These are phyloP conservation scores for Cystodermella granulosa DNA, from an alignment of 1,284 basidiomycete species.

Conservation along the genomic window DNA sequence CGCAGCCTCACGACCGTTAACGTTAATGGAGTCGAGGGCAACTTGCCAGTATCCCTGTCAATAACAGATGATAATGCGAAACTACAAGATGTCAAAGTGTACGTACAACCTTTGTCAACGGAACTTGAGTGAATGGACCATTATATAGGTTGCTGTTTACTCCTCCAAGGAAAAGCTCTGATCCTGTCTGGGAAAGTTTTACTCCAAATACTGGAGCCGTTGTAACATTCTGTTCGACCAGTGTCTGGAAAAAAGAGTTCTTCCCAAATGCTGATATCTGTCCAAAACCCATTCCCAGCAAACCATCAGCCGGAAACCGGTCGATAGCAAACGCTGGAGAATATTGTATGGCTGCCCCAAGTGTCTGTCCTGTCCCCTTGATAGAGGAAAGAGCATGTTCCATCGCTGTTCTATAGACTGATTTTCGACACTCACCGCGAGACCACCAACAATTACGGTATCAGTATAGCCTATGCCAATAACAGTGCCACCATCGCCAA, in stretches of 20 bases:
- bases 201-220: neutral
- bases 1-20: slow-evolving; percentile 13
- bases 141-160: neutral
- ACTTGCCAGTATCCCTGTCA: neutral
- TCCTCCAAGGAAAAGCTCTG: neutral
- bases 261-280: neutral
- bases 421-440: slow-evolving; percentile 19
- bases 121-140: neutral
- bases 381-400: neutral
- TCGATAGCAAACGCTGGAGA: neutral
- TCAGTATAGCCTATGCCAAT: slow-evolving; percentile 52
- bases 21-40: neutral
- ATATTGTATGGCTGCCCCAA: neutral
- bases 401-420: neutral
- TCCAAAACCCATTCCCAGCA: neutral
- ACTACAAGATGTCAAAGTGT: neutral
- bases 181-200: neutral
- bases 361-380: neutral
- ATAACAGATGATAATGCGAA: neutral
- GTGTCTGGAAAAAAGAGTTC: neutral
- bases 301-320: neutral
- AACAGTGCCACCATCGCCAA: slow-evolving; percentile 53
- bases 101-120: neutral
- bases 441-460: slow-evolving; percentile 24
- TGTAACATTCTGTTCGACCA: neutral